These are phyloP conservation scores for Neurospora cerealis DNA, from an alignment of 495 filamentous ascomycete species.

Conservation along the genomic window DNA sequence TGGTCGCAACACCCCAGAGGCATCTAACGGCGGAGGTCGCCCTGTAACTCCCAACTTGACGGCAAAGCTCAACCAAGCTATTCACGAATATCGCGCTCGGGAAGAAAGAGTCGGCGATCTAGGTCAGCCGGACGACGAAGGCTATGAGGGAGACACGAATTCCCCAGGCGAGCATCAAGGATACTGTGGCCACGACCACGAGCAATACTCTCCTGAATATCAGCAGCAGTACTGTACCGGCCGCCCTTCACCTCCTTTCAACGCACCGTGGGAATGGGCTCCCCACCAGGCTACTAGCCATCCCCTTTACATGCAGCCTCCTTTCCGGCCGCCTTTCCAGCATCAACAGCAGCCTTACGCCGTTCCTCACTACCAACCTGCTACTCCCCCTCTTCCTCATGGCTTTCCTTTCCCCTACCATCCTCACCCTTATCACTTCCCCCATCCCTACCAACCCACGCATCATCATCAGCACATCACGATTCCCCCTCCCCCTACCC, in stretches of 20 bases:
- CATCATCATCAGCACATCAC: not conserved
- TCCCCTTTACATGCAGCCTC: not conserved
- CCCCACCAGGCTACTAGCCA: not conserved
- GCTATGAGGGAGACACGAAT: not conserved
- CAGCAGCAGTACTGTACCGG: not conserved
- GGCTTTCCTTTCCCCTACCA: not conserved
- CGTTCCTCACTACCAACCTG: not conserved
- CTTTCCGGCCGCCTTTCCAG: not conserved
- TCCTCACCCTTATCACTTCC: not conserved
- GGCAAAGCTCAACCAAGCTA: not conserved
- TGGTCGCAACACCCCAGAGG: not conserved
- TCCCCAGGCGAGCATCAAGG: not conserved
- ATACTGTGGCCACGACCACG: not conserved
- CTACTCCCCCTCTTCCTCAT: not conserved
- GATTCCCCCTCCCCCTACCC: not conserved
- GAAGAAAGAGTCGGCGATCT: not conserved
- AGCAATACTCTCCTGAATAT: not conserved
- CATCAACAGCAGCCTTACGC: not conserved
- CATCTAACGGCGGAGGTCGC: not conserved
- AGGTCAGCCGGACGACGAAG: not conserved
- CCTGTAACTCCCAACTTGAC: not conserved
- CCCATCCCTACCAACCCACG: not conserved
- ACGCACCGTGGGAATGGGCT: not conserved
- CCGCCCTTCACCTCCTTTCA: not conserved
- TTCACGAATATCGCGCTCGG: not conserved